These are phyloP conservation scores for Epithele typhae DNA, from an alignment of 768 basidiomycete genomes.

Conservation along the genomic window DNA sequence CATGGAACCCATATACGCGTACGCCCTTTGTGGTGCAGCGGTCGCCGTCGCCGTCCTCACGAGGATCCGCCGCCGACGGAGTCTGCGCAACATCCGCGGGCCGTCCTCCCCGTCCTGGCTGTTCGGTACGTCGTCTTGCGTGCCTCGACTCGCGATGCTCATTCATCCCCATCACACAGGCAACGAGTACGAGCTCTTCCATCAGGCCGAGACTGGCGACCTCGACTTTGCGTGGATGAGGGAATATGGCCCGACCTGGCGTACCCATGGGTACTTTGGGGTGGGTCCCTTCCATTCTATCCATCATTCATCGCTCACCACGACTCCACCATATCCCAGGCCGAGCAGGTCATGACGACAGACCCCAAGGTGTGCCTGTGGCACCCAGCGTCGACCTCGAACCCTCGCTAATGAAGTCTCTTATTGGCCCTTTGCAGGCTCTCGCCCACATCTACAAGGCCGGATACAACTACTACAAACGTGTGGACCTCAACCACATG, in stretches of 20 bases:
- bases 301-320: not conserved
- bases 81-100: too few species aligned
- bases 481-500: constrained; percentile 3
- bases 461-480: constrained; percentile 20
- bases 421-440: constrained; percentile 3
- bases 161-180: not conserved
- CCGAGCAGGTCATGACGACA: constrained; percentile 3
- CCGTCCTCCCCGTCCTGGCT: not conserved
- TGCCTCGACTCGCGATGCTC: not conserved
- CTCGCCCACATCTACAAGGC: constrained; percentile 25
- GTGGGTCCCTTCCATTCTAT: constrained; percentile 8
- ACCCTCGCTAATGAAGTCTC: not conserved
- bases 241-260: constrained; percentile 17
- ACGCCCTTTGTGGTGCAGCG: too few species aligned
- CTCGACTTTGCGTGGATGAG: constrained; percentile 16
- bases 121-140: not conserved
- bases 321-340: not conserved
- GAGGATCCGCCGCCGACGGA: too few species aligned
- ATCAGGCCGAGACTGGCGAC: constrained; percentile 14
- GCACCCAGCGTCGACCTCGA: not conserved
- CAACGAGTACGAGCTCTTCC: constrained; percentile 3
- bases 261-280: constrained; percentile 10
- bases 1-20: too few species aligned
- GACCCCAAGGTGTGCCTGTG: constrained; percentile 5
- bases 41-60: too few species aligned